Conservation (phyloP, 2,329 filamentous ascomycete genomes). For the Scleromitrula shiraiana region DNA sequence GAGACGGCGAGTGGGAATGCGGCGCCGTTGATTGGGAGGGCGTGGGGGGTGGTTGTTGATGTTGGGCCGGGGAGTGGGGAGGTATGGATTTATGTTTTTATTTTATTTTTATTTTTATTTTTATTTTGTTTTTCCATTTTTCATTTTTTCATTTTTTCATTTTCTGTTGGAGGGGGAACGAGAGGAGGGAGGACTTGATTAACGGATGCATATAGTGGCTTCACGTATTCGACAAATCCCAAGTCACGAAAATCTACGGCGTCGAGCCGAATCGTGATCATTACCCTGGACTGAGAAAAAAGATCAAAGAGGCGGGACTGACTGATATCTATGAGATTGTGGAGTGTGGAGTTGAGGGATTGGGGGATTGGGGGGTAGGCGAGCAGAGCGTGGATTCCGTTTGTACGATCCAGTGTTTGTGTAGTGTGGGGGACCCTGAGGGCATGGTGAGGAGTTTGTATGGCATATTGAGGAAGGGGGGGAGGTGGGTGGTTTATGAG, state of each 20-base stretch:
- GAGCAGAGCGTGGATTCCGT: constrained; percentile 31
- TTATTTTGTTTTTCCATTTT: too few relatives aligned
- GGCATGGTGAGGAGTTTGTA: constrained; percentile 23
- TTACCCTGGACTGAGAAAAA: constrained; percentile 39
- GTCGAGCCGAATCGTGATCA: constrained; percentile 55
- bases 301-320: constrained; percentile 44
- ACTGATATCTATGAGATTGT: constrained; percentile 52
- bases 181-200: constrained; percentile 32
- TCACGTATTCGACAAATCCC: constrained; percentile 9
- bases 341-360: constrained; percentile 53
- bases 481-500: constrained; percentile 26
- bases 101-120: too few relatives aligned
- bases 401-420: constrained; percentile 26
- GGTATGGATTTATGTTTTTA: constrained; percentile 47
- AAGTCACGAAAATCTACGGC: constrained; percentile 44
- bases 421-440: constrained; percentile 19
- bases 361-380: constrained; percentile 37
- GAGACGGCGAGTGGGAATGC: constrained; percentile 36
- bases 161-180: background rate
- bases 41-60: constrained; percentile 35
- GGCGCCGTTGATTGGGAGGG: constrained; percentile 32
- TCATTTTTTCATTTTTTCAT: too few relatives aligned
- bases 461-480: constrained; percentile 22
- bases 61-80: constrained; percentile 54
- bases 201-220: constrained; percentile 26